phyloP scores from a whole-genome alignment of 371 early-diverging fungal species.

The Dentiscutata heterogama region DNA sequence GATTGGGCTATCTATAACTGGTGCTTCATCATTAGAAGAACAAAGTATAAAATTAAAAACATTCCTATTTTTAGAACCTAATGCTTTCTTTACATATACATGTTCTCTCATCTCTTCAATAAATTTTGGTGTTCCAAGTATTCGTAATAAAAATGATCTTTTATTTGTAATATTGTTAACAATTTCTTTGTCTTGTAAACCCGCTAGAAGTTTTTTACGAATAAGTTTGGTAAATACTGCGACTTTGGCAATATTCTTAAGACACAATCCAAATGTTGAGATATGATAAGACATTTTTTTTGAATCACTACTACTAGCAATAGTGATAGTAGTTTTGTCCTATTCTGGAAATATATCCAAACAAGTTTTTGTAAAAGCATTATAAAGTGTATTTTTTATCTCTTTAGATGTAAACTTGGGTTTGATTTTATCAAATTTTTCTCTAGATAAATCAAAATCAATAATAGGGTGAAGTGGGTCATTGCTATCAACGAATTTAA shows the following conservation, averaged over 20 bases:
- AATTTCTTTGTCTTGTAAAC: too few relatives aligned
- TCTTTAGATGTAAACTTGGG: neutral
- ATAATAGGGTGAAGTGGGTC: neutral
- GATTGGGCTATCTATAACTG: too few relatives aligned
- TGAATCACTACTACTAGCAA: constrained; percentile 11
- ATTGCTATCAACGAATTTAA: neutral
- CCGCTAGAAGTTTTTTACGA: neutral
- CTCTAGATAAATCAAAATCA: neutral
- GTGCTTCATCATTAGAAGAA: too few relatives aligned
- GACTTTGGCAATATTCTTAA: neutral
- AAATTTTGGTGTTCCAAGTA: too few relatives aligned
- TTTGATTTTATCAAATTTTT: too few relatives aligned
- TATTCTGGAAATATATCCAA: neutral
- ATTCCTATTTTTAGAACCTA: too few relatives aligned
- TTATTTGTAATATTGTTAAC: too few relatives aligned
- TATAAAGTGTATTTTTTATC: neutral
- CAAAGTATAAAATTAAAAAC: too few relatives aligned
- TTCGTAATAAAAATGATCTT: too few relatives aligned
- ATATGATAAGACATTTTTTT: constrained; percentile 14
- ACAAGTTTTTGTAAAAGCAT: neutral
- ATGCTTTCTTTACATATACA: too few relatives aligned
- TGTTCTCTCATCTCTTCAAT: too few relatives aligned
- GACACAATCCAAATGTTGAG: neutral
- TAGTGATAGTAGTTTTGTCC: neutral
- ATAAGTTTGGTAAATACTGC: neutral